These are phyloP conservation scores for Leccinellum rugosiceps DNA, from an alignment of 768 basidiomycete species.

Conservation along the genomic window DNA sequence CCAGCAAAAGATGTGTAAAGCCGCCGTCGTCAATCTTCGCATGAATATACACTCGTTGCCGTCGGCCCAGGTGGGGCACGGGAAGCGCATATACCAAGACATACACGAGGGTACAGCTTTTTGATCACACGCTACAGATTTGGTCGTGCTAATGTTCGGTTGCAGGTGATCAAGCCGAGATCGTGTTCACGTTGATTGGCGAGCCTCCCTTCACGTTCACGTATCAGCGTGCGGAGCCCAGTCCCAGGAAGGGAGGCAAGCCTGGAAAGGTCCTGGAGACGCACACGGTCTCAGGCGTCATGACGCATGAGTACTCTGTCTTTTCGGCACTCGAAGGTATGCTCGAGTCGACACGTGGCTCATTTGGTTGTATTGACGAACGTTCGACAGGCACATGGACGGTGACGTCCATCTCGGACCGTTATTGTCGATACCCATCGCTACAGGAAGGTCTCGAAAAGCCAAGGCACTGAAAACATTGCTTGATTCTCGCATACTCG, in stretches of 20 bases:
- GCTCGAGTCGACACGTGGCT: slow-evolving; percentile 13
- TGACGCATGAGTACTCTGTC: slow-evolving; percentile 77
- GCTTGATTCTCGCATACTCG: slow-evolving; percentile 14
- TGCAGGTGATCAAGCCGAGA: slow-evolving; percentile 88
- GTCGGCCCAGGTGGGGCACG: slow-evolving; percentile 84
- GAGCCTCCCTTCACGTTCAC: slow-evolving; percentile 97
- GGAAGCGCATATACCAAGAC: slow-evolving; percentile 76
- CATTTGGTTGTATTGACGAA: neutral
- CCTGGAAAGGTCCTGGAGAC: slow-evolving; percentile 83
- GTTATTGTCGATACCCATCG: slow-evolving; percentile 84
- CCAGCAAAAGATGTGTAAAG: slow-evolving; percentile 90
- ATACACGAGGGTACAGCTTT: slow-evolving; percentile 78
- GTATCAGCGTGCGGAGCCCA: slow-evolving; percentile 80
- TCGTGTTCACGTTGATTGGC: slow-evolving; percentile 84
- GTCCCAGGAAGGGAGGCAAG: slow-evolving; percentile 62
- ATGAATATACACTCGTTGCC: slow-evolving; percentile 81
- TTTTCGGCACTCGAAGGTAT: slow-evolving; percentile 88
- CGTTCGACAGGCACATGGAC: slow-evolving; percentile 74
- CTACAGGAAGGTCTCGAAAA: slow-evolving; percentile 52
- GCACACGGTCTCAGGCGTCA: slow-evolving; percentile 82
- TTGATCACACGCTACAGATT: neutral
- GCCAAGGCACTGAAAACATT: slow-evolving; percentile 19
- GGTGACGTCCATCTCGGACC: slow-evolving; percentile 87
- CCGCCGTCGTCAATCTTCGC: slow-evolving; percentile 69
- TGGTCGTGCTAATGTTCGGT: neutral